phyloP scores from a whole-genome alignment of 305 asterid species.

The Vinca major region DNA sequence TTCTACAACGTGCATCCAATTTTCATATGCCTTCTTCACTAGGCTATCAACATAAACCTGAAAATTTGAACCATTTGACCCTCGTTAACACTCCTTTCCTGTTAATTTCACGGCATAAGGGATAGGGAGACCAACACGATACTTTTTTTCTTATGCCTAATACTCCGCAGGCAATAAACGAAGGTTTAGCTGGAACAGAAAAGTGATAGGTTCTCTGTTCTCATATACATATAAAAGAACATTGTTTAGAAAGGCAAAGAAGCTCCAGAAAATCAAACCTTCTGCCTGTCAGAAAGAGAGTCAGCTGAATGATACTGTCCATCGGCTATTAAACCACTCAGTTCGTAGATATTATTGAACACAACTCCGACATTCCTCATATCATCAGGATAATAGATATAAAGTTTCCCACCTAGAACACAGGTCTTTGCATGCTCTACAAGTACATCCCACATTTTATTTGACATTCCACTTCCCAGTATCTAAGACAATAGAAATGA shows the following conservation, averaged over 20 bases:
- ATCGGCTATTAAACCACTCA: slow-evolving; percentile 71
- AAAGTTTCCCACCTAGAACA: slow-evolving; percentile 71
- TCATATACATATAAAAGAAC: background rate
- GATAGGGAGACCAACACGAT: background rate
- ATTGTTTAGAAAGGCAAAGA: background rate
- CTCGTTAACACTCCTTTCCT: slow-evolving; percentile 6
- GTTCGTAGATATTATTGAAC: slow-evolving; percentile 65
- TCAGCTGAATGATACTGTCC: slow-evolving; percentile 70
- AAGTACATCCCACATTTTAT: slow-evolving; percentile 92
- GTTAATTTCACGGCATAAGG: background rate
- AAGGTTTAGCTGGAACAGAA: background rate
- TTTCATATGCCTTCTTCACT: slow-evolving; percentile 39
- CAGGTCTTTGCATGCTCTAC: slow-evolving; percentile 93
- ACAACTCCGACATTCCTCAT: slow-evolving; percentile 67
- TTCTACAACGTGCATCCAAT: slow-evolving; percentile 36
- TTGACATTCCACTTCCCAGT: slow-evolving; percentile 96
- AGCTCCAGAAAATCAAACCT: slow-evolving; percentile 44
- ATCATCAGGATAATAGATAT: slow-evolving; percentile 85
- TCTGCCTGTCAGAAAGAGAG: slow-evolving; percentile 70
- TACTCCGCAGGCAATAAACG: background rate
- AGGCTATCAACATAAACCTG: slow-evolving; percentile 33
- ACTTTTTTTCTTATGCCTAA: background rate
- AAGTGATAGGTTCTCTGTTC: background rate
- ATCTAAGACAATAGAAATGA: slow-evolving; percentile 36
- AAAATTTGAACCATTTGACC: slow-evolving; percentile 8